Evolutionary conservation across 164 flowering plant genomes (phyloP).

Genomic region (Sedum album): DNA sequence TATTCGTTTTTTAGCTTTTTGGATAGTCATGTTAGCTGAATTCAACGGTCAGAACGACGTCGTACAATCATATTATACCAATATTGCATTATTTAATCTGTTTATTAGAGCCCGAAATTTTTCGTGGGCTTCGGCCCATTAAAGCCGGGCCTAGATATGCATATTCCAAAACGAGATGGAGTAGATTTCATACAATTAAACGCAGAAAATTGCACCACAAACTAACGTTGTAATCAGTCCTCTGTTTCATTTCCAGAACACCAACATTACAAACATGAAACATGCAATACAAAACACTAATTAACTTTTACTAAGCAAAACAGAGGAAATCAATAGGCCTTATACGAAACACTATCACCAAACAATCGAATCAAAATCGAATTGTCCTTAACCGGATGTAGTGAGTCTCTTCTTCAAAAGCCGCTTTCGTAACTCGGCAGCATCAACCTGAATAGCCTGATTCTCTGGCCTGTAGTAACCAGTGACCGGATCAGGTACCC

Average conservation of each 20-base stretch:
- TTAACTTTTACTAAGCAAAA: background rate
- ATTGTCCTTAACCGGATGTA: background rate
- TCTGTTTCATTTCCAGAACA: background rate
- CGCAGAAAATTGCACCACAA: no score
- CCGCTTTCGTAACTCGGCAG: constrained; percentile 38
- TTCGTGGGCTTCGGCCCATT: no score
- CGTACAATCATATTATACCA: no score
- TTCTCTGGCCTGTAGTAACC: constrained; percentile 62
- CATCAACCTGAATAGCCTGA: constrained; percentile 32
- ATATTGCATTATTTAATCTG: no score
- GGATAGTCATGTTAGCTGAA: no score
- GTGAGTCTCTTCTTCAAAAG: constrained; percentile 31
- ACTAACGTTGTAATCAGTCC: background rate
- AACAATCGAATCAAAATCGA: background rate
- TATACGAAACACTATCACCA: background rate
- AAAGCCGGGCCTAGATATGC: no score
- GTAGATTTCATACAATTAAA: no score
- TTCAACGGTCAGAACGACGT: no score
- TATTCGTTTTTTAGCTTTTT: no score
- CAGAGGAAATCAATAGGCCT: background rate
- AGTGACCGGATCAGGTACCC: constrained; percentile 67
- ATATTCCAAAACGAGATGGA: no score
- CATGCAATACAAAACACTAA: background rate
- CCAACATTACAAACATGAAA: background rate
- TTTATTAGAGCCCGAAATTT: no score